Evolutionary conservation across 768 basidiomycete species (phyloP), one percentile per base, ranked within the genome.

Genomic region (Phlebiopsis gigantea): DNA sequence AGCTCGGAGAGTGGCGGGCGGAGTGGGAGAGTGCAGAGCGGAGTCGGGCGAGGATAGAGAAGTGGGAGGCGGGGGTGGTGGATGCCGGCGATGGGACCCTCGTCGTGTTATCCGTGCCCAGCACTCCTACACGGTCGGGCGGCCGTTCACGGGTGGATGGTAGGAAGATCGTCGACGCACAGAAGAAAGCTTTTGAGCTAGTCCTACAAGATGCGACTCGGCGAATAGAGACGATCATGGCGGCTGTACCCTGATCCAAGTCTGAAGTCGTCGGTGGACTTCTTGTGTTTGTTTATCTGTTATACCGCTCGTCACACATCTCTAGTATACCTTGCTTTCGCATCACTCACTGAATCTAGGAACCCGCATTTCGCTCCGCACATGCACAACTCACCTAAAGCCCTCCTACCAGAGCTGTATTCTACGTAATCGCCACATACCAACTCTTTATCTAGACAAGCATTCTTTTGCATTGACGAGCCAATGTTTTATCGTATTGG

Each of bases 11-110:
- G 21, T 90, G 88, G 86, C 79, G 85, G 54, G 77, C 80, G 29
- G 91, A 93, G 55, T 90, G 85, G 79, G 91, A 93, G 62, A 88
- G 85, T 60, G 91, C 90, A 41, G 91, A 93, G 67, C 79, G 82
- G 46, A 93, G 91, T 65, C 79, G 87, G 30, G 65, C 77, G 57
- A 81, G 76, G 68, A 90, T 93, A 55, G 89, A 90, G 69, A 79
- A 75, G 67, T 93, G 92, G 92, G 91, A 93, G 65, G 77, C 81
- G 7, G 88, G 82, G 1, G 67, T 78, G 22, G 69, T 71, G 57
- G 75, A 73, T 10, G 72, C 71, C 71, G 44, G 68, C 57, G 56
- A 63, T 62, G 22, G 71, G 72, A 5, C 65, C 69, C 26, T 67
- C 66, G 56, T 52, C 62, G 31, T 60, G 63, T 7, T 51, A 5